Evolutionary conservation across 306 rosid genomes (phyloP).

Genomic region (Ochetophila trinervis): DNA sequence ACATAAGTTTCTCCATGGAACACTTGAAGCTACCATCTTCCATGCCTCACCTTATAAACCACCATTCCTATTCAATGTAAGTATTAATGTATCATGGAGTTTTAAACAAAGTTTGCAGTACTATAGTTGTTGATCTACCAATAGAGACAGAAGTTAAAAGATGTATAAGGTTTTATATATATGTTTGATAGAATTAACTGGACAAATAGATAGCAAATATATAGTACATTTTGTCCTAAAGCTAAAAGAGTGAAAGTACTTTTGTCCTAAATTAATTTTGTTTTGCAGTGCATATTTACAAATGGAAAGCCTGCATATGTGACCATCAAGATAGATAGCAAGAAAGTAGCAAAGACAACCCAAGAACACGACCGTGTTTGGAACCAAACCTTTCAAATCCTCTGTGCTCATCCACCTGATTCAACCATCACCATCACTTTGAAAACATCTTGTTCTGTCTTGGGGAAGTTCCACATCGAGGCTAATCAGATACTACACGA

Average conservation of each 20-base stretch:
- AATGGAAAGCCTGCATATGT: constrained; percentile 70
- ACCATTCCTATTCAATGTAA: constrained; percentile 68
- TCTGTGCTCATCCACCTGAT: constrained; percentile 63
- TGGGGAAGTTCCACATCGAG: constrained; percentile 72
- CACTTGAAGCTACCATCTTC: constrained; percentile 87
- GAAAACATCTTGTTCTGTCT: constrained; percentile 54
- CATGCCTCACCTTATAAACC: constrained; percentile 70
- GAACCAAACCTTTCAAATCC: constrained; percentile 88
- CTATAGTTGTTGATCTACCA: no score
- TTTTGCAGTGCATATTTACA: constrained; percentile 56
- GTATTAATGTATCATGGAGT: constrained; percentile 8
- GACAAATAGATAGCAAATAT: no score
- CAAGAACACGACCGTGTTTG: constrained; percentile 61
- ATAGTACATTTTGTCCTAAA: no score
- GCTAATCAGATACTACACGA: constrained; percentile 46
- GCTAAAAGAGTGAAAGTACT: neutral
- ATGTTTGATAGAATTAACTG: no score
- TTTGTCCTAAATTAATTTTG: neutral
- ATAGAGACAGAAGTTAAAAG: no score
- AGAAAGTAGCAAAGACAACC: constrained; percentile 57
- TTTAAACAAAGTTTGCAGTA: no score
- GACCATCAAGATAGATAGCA: constrained; percentile 58
- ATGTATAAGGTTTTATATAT: no score
- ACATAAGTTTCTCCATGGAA: constrained; percentile 69
- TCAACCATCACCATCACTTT: constrained; percentile 58